Base-by-base conservation (phyloP, 2,329 filamentous ascomycete species). In the Passalora sequoiae region DNA sequence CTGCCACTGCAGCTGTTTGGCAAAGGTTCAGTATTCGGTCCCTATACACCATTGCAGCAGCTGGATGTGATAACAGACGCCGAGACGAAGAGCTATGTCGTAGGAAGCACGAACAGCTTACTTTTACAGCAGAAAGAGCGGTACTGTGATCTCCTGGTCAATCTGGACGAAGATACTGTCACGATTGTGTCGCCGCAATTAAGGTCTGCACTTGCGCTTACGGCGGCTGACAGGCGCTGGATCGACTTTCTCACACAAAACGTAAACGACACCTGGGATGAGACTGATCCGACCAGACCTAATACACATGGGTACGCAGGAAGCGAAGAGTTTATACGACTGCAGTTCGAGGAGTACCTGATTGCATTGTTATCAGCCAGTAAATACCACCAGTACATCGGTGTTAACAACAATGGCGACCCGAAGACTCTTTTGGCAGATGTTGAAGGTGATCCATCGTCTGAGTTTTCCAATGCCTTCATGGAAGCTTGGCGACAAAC, bases 291-390 rank as follows among this genome's bases (percentile, higher is more conserved):
- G 0, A 80, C 81, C 50, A 77, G 86, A 36, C 92, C 92, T n/a
- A 96, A 89, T 59, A 94, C 88, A 2, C 83, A 96, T 73, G 89
- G 89, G 21, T 98, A 96, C 60, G 82, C 88, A 27, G 92, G 92
- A 21, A 96, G 89, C 50, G 92, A 98, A 68, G 92, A 97, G 63
- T 96, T 96, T 60, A 98, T 98, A 57, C 81, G 92, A 21, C 79
- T 96, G 29, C 91, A 97, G 60, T 98, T 98, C 51, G 92, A 98
- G 67, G 89, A 96, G 60, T 98, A 98, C 61, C 77, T 98, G 4
- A 76, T 97, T 17, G 87, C 89, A 0, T 76, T 98, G 50, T 79
- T 97, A 31, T 86, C 89, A 0, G 81, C 86, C 0, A 84, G 89
- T 55, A 96, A 96, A 63, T 97, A 94, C 63, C 89, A 89, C 65